Evolutionary conservation across 352 stramenopile species (phyloP).

Genomic region (Blastocystis sp.): DNA sequence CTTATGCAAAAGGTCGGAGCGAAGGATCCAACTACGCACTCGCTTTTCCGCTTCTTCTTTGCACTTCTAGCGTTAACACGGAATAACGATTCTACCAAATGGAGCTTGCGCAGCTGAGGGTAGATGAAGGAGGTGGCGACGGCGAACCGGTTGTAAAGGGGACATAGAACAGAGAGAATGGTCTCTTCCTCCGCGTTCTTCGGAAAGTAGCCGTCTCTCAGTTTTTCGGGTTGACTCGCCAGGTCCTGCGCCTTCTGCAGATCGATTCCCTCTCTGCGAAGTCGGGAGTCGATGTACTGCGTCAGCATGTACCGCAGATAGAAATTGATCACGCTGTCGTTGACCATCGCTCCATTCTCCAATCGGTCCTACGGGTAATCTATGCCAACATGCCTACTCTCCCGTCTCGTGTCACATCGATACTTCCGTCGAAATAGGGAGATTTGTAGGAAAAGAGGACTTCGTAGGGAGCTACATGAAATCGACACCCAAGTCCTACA

Average conservation of each 20-base stretch:
- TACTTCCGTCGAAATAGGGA: slow-evolving; percentile 7
- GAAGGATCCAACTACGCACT: neutral
- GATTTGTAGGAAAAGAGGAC: slow-evolving; percentile 49
- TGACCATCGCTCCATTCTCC: neutral
- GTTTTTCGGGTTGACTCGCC: neutral
- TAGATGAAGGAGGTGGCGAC: slow-evolving; percentile 17
- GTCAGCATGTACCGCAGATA: slow-evolving; percentile 17
- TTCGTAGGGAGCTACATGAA: neutral
- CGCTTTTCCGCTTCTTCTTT: neutral
- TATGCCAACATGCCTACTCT: neutral
- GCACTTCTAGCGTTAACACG: neutral
- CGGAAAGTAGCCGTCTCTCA: neutral
- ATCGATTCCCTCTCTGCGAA: neutral
- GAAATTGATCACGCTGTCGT: slow-evolving; percentile 45
- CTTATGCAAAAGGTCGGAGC: neutral
- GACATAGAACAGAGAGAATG: neutral
- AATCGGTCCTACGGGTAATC: neutral
- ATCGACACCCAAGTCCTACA: neutral
- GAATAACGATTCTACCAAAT: neutral
- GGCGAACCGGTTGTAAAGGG: slow-evolving; percentile 3
- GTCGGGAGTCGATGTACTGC: neutral
- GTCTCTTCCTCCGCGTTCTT: neutral
- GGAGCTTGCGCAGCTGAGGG: neutral
- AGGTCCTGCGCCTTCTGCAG: neutral
- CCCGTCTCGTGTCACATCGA: slow-evolving; percentile 5